Evolutionary conservation across 495 filamentous ascomycete genomes (phyloP).

Genomic region (Trichocladium antarcticum): DNA sequence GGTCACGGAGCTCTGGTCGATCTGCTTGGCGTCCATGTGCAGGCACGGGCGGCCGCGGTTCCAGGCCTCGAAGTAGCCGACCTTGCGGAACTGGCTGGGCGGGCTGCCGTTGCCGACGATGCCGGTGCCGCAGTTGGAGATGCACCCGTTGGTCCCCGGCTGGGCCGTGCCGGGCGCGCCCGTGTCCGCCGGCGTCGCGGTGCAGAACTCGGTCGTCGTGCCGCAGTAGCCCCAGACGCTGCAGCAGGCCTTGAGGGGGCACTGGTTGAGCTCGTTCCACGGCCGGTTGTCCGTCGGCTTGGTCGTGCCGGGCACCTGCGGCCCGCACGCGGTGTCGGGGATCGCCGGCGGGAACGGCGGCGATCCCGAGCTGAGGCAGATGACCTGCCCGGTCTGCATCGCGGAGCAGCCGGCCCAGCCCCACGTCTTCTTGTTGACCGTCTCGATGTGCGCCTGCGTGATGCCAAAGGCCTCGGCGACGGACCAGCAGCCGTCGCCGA

Average conservation of each 20-base stretch:
- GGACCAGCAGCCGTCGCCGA: constrained; percentile 1
- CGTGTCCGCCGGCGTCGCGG: constrained; percentile 12
- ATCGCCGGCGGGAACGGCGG: constrained; percentile 36
- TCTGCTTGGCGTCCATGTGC: background rate
- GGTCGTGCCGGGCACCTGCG: constrained; percentile 32
- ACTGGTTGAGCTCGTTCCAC: constrained; percentile 24
- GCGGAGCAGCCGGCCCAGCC: background rate
- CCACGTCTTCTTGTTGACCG: background rate
- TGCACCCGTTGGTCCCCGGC: constrained; percentile 33
- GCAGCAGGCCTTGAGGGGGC: constrained; percentile 29
- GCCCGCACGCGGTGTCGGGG: constrained; percentile 35
- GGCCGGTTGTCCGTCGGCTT: constrained; percentile 6
- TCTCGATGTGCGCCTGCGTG: background rate
- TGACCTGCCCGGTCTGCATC: constrained; percentile 7
- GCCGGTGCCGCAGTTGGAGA: constrained; percentile 38
- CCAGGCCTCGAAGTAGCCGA: constrained; percentile 28
- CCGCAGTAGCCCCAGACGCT: constrained; percentile 41
- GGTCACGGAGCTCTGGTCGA: constrained; percentile 12
- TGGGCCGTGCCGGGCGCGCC: constrained; percentile 32
- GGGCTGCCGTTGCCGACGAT: constrained; percentile 13
- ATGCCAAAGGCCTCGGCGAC: too few species aligned
- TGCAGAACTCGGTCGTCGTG: constrained; percentile 39
- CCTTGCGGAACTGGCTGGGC: background rate
- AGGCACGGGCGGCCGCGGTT: constrained; percentile 16
- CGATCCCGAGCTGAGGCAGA: constrained; percentile 41